Base-by-base conservation (phyloP, 768 basidiomycete species). In the Suillus placidus region DNA sequence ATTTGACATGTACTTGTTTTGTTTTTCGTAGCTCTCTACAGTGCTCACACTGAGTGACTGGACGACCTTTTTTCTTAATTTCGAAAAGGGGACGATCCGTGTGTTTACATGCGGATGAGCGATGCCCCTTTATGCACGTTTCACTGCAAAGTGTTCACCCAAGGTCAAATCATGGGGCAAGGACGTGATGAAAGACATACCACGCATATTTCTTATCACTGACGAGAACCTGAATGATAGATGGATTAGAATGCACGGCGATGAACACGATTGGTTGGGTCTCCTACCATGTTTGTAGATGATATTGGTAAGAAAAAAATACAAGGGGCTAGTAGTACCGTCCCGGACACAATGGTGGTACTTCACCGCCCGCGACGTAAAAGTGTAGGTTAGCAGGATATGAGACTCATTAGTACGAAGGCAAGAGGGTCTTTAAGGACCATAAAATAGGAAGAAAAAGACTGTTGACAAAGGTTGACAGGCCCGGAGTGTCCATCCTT, bases 91-190 rank as follows among this genome's bases (percentile, higher is more conserved):
- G 90, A 49, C 95, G 86, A 76, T 95, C 93, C 62, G 87, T 90
- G 75, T 97, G 95, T 73, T 88, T 89, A 80, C 95, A 97, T 37
- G 88, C 85, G 18, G 93, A 93, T 18, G 94, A 95, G 58, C 95
- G 87, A 79, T 97, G 94, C 20, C 94, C 95, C 80, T 95, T 95
- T 78, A 95, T 95, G 81, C 95, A 97, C 70, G 93, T 91, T 81
- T 92, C 92, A 77, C 94, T 94, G 71, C 30, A 66, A 60, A 54
- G 8, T 56, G n/a, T 26, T 43, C n/a, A 35, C 62, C 60, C 49
- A 49, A 63, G 63, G 66, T 64, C 47, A 64, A 64, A 63, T 63
- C n/a, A 63, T 57, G 52, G 49, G 16, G 18, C n/a, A 26, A n/a
- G 34, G n/a, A 57, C 18, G 60, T 42, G 35, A 20, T n/a, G 61